Percentiles rank a stretch among this genome's conserved stretches.
These are phyloP conservation scores for Aspergillus ellipticus DNA, from an alignment of 495 filamentous ascomycete genomes.

Conservation along the genomic window DNA sequence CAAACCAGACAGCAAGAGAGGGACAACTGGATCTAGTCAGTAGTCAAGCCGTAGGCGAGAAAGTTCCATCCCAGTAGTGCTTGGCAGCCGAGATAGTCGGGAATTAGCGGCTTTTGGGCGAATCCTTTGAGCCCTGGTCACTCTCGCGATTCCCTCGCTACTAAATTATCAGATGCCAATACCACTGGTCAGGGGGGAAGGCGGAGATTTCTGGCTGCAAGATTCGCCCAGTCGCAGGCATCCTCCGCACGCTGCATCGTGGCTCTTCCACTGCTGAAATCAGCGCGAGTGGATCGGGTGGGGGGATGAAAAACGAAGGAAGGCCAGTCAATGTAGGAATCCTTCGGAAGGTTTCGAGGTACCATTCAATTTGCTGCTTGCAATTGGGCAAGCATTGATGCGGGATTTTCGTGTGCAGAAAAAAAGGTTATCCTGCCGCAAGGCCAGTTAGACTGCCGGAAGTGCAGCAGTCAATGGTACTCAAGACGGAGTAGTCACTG, in stretches of 20 bases:
- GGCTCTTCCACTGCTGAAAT: slow-evolving; percentile 5
- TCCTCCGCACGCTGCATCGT: background rate
- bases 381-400: background rate
- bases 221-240: slow-evolving; percentile 5
- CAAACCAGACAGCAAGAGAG: slow-evolving; percentile 7
- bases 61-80: slow-evolving; percentile 4
- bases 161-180: slow-evolving; percentile 6
- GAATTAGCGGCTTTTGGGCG: slow-evolving; percentile 10
- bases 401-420: slow-evolving; percentile 4
- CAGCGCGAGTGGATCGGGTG: slow-evolving; percentile 3
- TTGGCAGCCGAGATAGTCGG: slow-evolving; percentile 10
- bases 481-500: too few species aligned
- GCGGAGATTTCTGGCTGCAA: slow-evolving; percentile 6
- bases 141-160: background rate
- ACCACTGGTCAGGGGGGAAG: slow-evolving; percentile 5
- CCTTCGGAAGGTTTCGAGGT: background rate
- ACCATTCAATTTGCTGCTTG: background rate
- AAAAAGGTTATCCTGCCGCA: background rate
- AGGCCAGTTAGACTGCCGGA: background rate
- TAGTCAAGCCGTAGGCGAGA: slow-evolving; percentile 1
- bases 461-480: too few species aligned
- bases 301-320: background rate
- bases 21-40: slow-evolving; percentile 9
- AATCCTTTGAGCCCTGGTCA: slow-evolving; percentile 11
- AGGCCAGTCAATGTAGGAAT: background rate